These are phyloP conservation scores for Guillardia theta DNA, from an alignment of 78 protist genomes.

Conservation along the genomic window DNA sequence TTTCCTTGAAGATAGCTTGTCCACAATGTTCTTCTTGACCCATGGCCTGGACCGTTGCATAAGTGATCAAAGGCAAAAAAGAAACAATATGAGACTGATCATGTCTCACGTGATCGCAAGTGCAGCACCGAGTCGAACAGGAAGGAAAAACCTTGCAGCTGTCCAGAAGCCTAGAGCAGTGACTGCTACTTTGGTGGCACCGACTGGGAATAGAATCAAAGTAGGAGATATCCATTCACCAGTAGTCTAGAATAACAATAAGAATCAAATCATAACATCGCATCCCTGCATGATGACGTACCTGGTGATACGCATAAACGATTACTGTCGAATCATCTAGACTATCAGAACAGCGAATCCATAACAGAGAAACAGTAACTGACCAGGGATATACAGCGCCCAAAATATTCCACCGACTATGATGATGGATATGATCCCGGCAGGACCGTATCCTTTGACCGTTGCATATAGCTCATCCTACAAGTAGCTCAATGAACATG, in stretches of 20 bases:
- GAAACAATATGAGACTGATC: too few relatives aligned
- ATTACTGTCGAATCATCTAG: neutral
- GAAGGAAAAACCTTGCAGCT: neutral
- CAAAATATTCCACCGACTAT: neutral
- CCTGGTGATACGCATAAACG: neutral
- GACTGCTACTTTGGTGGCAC: neutral
- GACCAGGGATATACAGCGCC: neutral
- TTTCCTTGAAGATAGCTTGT: too few relatives aligned
- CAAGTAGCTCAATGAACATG: too few relatives aligned
- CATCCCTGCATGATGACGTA: too few relatives aligned
- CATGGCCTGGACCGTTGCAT: too few relatives aligned
- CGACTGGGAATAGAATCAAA: neutral
- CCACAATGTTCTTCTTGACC: too few relatives aligned
- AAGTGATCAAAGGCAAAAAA: neutral
- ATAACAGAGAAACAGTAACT: neutral
- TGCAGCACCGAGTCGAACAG: neutral
- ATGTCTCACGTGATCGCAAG: neutral
- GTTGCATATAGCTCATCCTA: neutral
- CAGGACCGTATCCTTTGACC: neutral
- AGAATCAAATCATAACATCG: too few relatives aligned
- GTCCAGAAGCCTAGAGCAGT: conserved; percentile 2
- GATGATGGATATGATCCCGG: neutral
- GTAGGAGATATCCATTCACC: neutral
- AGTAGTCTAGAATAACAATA: too few relatives aligned
- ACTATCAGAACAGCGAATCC: neutral